Evolutionary conservation across 1,139 yeast species (phyloP).

Genomic region (Hansenula sp.): DNA sequence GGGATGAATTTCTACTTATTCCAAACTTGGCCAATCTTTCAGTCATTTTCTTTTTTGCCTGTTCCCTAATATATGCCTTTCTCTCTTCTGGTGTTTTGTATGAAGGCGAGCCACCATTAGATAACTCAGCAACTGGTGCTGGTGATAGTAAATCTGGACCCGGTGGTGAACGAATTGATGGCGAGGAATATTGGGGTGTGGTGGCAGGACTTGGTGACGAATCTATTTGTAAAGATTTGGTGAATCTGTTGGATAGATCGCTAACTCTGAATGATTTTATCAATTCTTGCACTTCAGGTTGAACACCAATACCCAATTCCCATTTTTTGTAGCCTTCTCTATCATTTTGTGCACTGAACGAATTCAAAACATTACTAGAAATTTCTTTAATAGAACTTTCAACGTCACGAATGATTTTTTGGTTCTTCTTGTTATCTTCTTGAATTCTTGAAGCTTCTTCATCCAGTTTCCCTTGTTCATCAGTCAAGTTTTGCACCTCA

Average conservation of each 20-base stretch:
- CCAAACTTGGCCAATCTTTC: conserved; percentile 88
- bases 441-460: conserved; percentile 53
- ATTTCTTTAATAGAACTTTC: conserved; percentile 70
- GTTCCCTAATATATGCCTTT: conserved; percentile 82
- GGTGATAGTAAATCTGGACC: conserved; percentile 9
- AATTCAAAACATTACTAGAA: conserved; percentile 58
- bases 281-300: conserved; percentile 61
- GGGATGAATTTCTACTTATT: conserved; percentile 29
- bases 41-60: conserved; percentile 86
- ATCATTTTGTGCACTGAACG: conserved; percentile 46
- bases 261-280: conserved; percentile 47
- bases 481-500: conserved; percentile 44
- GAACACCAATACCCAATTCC: conserved; percentile 84
- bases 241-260: conserved; percentile 11
- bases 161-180: conserved; percentile 5
- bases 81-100: conserved; percentile 58
- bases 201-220: conserved; percentile 12
- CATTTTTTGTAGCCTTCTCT: conserved; percentile 52
- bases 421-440: conserved; percentile 51
- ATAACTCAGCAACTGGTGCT: background rate
- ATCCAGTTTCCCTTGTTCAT: conserved; percentile 53
- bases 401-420: conserved; percentile 64
- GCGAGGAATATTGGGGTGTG: background rate
- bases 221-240: conserved; percentile 3
- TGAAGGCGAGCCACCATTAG: conserved; percentile 11